Evolutionary conservation across 73 alveolate species (phyloP), one percentile per base, ranked within the genome.

Genomic region (Breviolum minutum): DNA sequence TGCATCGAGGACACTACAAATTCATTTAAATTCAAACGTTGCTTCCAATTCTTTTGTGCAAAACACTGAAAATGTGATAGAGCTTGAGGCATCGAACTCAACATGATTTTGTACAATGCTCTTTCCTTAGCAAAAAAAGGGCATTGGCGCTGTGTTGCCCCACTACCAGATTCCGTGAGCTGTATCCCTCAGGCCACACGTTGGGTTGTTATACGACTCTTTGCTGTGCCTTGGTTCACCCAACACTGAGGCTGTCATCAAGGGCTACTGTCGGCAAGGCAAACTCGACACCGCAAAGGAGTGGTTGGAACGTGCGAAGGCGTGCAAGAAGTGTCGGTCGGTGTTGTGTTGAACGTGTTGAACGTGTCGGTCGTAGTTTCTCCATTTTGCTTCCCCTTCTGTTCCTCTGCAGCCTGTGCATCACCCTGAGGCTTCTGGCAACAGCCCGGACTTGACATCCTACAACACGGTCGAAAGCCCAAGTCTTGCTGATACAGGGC

Each of bases 191-290:
- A 73, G 83, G 32, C n/a, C 20, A 73, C 54, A 40, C 54, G 54
- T 68, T 68, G 77, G 77, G 24, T 14, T 68, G 17, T 22, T 6
- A 68, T 17, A 68, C 77, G 3, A 14, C 17, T 22, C 87, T 29
- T 66, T 66, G 13, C 27, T 22, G 83, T 73, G 40, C 40, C 83
- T 19, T 73, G 83, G 17, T 73, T 73, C 40, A 26, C 48, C 40
- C 62, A 13, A 11, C 7, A 27, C 48, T 76, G 61, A 90, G 97
- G 97, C 97, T 10, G 97, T 90, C 87, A 90, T 90, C 87, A 90
- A 90, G 76, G 97, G 77, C 32, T 90, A 90, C 87, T 90, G 97
- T 87, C 97, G 97, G n/a, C 79, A 90, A 76, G 97, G 97, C 88
- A 74, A 73, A 4, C 87, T 90, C 27, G 97, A 90, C 32, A 24